Percentiles rank a stretch among this genome's conserved stretches.
These are phyloP conservation scores for Rhizoctonia solani DNA, from an alignment of 1,284 basidiomycete genomes.

Conservation along the genomic window DNA sequence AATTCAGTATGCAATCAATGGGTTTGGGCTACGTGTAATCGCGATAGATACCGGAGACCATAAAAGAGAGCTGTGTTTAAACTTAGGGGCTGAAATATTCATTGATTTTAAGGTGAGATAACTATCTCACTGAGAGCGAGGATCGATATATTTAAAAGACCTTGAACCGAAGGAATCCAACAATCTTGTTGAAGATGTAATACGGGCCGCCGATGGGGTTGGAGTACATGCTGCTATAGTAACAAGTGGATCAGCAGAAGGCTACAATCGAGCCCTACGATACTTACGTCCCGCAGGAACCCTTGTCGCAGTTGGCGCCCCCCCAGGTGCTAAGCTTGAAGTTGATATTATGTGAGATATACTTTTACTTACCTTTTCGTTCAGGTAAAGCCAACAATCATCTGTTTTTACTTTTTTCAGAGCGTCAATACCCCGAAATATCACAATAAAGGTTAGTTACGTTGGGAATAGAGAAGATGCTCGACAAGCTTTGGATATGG, in stretches of 20 bases:
- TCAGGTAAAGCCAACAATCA: no score
- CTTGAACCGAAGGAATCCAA: conserved; percentile 47
- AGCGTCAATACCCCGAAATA: no score
- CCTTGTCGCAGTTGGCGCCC: conserved; percentile 77
- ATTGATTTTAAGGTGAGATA: conserved; percentile 68
- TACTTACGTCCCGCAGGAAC: conserved; percentile 67
- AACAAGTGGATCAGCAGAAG: conserved; percentile 50
- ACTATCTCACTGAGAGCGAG: neutral
- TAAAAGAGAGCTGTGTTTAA: conserved; percentile 68
- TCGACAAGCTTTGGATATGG: no score
- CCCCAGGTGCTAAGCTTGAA: conserved; percentile 60
- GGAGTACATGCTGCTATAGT: conserved; percentile 65
- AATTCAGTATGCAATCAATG: conserved; percentile 71
- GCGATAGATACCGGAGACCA: conserved; percentile 80
- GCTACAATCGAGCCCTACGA: conserved; percentile 73
- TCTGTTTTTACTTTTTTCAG: no score
- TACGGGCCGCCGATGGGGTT: conserved; percentile 62
- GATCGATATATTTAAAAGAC: neutral
- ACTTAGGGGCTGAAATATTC: conserved; percentile 77
- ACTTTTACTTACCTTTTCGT: conserved; percentile 50
- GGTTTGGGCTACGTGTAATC: conserved; percentile 77
- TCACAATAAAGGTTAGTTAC: no score
- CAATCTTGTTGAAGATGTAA: conserved; percentile 65
- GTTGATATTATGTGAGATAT: conserved; percentile 75
- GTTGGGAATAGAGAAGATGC: no score